These are phyloP conservation scores for Leptomonas seymouri DNA, from an alignment of 208 protist species.

Conservation along the genomic window DNA sequence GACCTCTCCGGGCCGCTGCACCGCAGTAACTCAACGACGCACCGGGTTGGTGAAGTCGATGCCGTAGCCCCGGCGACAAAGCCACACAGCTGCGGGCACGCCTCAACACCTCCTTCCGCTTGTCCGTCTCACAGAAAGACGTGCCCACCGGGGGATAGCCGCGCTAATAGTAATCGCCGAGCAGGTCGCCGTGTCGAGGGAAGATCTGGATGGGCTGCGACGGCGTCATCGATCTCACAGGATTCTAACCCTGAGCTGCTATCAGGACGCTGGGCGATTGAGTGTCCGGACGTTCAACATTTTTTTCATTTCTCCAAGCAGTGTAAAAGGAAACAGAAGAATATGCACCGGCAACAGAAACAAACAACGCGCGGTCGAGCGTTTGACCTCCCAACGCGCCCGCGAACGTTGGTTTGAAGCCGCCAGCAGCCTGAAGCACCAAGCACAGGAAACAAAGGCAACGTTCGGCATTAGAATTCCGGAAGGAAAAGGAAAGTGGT, in stretches of 20 bases:
- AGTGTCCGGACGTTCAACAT: no score
- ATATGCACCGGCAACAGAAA: no score
- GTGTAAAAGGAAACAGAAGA: no score
- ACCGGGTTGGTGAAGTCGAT: slow-evolving; percentile 29
- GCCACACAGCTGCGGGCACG: not conserved
- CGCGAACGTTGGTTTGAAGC: no score
- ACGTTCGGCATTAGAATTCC: no score
- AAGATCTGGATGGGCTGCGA: not conserved
- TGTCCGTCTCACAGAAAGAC: not conserved
- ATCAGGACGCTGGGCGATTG: not conserved
- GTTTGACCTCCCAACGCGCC: no score
- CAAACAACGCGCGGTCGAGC: no score
- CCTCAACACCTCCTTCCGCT: no score
- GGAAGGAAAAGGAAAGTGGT: no score
- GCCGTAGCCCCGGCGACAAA: slow-evolving; percentile 31
- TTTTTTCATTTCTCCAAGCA: no score
- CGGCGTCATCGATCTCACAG: not conserved
- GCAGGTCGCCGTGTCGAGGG: not conserved
- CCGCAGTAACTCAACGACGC: slow-evolving; percentile 35
- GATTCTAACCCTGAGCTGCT: slow-evolving; percentile 3
- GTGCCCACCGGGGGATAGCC: not conserved
- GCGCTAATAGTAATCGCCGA: not conserved
- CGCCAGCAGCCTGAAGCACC: no score
- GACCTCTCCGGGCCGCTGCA: slow-evolving; percentile 12
- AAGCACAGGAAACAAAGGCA: no score